phyloP scores from a whole-genome alignment of 345 rosid species.

The Gossypium turneri region DNA sequence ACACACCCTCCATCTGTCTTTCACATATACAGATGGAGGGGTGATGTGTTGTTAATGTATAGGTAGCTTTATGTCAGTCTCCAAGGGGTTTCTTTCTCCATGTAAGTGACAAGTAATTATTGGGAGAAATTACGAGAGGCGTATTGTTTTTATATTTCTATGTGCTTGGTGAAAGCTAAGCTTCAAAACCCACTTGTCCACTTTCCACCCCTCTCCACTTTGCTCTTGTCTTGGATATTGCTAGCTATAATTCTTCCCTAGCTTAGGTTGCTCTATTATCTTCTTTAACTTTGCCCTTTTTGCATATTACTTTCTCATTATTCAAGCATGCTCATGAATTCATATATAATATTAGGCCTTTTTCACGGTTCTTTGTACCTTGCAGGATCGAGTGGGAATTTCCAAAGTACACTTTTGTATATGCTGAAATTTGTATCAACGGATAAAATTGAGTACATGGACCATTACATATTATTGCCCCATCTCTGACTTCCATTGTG shows the following conservation, averaged over 20 bases:
- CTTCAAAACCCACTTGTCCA: constrained; percentile 21
- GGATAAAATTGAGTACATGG: not conserved
- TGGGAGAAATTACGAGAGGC: not conserved
- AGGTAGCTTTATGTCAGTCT: constrained; percentile 1
- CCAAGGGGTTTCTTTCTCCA: constrained; percentile 3
- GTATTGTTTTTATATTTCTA: not conserved
- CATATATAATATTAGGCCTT: not conserved
- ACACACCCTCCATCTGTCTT: not conserved
- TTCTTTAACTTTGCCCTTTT: not conserved
- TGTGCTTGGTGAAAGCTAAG: constrained; percentile 16
- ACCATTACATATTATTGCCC: not conserved
- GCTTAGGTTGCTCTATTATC: constrained; percentile 3
- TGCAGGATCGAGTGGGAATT: not conserved
- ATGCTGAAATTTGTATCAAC: too few species aligned
- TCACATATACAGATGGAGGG: too few species aligned
- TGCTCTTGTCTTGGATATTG: not conserved
- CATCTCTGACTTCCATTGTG: not conserved
- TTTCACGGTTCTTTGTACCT: constrained; percentile 4
- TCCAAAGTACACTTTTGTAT: not conserved
- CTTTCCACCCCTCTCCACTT: not conserved
- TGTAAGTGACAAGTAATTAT: constrained; percentile 17
- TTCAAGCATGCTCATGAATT: not conserved
- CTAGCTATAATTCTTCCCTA: constrained; percentile 8
- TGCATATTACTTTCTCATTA: not conserved
- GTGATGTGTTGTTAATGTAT: too few species aligned